Evolutionary conservation across 805 yeast species (phyloP), one percentile per base, ranked within the genome.

Genomic region (Lipomyces mesembrius): DNA sequence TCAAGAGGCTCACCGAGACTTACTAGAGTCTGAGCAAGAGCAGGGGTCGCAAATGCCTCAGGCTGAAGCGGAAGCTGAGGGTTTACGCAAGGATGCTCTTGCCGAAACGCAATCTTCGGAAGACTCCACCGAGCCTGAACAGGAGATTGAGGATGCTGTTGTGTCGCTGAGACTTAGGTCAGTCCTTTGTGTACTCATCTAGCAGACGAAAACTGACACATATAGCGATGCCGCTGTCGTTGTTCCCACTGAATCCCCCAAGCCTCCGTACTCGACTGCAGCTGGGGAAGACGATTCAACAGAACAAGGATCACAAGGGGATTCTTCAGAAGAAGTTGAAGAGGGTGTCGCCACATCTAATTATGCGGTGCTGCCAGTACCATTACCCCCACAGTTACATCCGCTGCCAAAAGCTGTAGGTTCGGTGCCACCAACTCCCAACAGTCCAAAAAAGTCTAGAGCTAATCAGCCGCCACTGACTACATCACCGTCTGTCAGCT

Each of bases 331-430:
- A 2, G 61, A 62, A 32, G 65, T 52, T 22, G 65, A 62, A 46
- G 60, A 51, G n/a, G 57, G 56, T 17, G 34, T 60, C 29, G 12
- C 59, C 17, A 39, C 32, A 17, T n/a, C 32, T 58, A 52, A 17
- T 17, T 57, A 54, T 39, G 52, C 71, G 64, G 32, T 57, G 65
- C 70, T 35, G 61, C 74, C 39, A 70, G 73, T 67, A 32, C 63
- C 64, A n/a, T 59, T 66, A 17, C 32, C 46, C 56, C 68, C 60
- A 29, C 64, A 61, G 54, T 51, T 51, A 56, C 69, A 72, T 27
- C 68, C 72, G 12, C 74, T 63, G 8, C 52, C 57, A 25, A 27
- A 63, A 43, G 57, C 29, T 35, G 3, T 64, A 29, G 53, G 34
- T 12, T 34, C 67, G 8, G 53, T 34, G 7, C 46, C 60, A 27